Evolutionary conservation across 345 rosid genomes (phyloP), one percentile per base, ranked within the genome.

Genomic region (Citrus inodora): DNA sequence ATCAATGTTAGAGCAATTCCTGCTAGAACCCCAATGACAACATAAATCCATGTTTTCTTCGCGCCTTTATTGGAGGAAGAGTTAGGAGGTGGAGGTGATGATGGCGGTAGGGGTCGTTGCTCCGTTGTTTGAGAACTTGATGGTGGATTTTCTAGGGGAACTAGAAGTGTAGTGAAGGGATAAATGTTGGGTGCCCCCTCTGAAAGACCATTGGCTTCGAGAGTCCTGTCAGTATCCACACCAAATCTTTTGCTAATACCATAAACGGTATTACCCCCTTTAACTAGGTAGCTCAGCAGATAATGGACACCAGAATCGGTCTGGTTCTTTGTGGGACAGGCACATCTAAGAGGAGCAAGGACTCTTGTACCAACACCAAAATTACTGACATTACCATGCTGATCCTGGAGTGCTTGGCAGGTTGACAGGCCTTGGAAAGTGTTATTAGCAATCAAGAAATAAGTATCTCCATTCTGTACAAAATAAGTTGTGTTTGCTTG

Each of bases 351-450:
- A 0, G 92, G 97, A 81, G 90, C 87, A 25, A 40, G 73, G 9
- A 92, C 70, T 28, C 78, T 82, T 33, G 74, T 73, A 28, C 92
- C 93, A 24, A 74, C 8, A 16, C 35, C 27, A 62, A 90, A 74
- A 68, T 79, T 24, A 14, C 91, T 51, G 1, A 63, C 25, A 38
- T 65, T 79, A 61, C 53, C 73, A 70, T 78, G 87, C 77, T 86
- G 88, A 61, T 74, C 79, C 81, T 75, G 80, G 71, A 94, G 32
- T 67, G 97, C 94, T 77, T 93, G 97, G 78, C 98, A 91, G 3
- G 94, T 94, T 3, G 97, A 88, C 28, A 94, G 88, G 16, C 93
- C 98, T 75, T 94, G 90, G 28, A 80, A 87, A 19, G 91, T 93
- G 65, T 85, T 53, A 37, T 88, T 91, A 4, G 97, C 97, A 61